Percentiles rank a stretch among this genome's conserved stretches.
Conservation (phyloP, 345 rosid species). For the Angophora floribunda region DNA sequence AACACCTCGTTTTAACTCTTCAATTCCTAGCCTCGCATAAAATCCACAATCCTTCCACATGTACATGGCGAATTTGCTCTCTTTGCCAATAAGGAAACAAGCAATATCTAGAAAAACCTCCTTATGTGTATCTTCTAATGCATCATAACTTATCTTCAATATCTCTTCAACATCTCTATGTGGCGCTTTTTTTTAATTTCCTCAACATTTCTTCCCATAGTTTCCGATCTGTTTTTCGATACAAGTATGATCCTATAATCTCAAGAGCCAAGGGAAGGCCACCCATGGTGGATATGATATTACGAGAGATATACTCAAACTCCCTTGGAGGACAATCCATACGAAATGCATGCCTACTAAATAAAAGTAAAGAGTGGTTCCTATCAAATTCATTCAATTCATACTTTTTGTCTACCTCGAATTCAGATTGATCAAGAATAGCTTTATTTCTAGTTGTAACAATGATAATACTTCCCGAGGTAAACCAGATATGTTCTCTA, state of each 20-base stretch:
- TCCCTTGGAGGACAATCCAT: background rate
- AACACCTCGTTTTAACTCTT: background rate
- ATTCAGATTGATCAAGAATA: background rate
- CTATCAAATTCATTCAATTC: too few species aligned
- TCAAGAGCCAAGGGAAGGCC: background rate
- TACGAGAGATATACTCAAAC: background rate
- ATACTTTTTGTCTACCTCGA: background rate
- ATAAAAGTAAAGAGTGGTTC: too few species aligned
- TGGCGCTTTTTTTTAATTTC: background rate
- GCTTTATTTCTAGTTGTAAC: background rate
- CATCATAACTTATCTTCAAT: background rate
- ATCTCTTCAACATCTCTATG: background rate
- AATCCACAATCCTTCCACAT: background rate
- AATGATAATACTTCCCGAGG: background rate
- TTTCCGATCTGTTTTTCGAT: background rate
- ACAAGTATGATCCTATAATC: background rate
- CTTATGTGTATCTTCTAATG: background rate
- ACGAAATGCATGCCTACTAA: background rate
- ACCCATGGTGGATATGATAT: background rate
- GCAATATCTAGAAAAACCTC: background rate
- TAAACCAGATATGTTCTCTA: background rate
- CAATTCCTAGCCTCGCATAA: background rate
- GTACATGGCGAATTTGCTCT: background rate
- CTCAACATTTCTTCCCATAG: background rate
- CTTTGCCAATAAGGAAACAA: background rate